phyloP scores from a whole-genome alignment of 139 green algal species.

The Desmodesmus armatus region DNA sequence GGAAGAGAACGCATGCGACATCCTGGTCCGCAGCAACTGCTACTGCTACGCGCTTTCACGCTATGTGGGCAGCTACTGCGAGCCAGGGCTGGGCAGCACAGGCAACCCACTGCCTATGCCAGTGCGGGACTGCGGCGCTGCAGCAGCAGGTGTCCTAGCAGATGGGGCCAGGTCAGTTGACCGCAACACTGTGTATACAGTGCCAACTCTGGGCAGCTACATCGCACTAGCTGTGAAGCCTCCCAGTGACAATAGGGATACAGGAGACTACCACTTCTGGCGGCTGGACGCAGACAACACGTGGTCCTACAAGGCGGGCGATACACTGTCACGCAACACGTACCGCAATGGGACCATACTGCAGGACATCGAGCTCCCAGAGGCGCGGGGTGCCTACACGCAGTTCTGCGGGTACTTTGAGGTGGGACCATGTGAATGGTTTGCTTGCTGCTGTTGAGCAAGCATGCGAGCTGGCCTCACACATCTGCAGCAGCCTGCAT shows the following conservation, averaged over 20 bases:
- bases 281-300: neutral
- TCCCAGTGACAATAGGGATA: neutral
- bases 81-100: conserved; percentile 41
- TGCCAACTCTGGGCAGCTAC: neutral
- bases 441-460: too few species aligned
- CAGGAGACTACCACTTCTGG: conserved; percentile 51
- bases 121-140: conserved; percentile 19
- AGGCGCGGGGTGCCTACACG: conserved; percentile 16
- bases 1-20: conserved; percentile 48
- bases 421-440: conserved; percentile 28
- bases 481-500: too few species aligned
- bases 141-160: conserved; percentile 26
- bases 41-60: conserved; percentile 42
- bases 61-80: conserved; percentile 43
- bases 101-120: conserved; percentile 20
- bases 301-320: conserved; percentile 47
- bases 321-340: conserved; percentile 38
- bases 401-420: conserved; percentile 43
- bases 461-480: too few species aligned
- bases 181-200: conserved; percentile 28
- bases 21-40: conserved; percentile 44
- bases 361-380: conserved; percentile 12
- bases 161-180: conserved; percentile 34
- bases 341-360: conserved; percentile 28
- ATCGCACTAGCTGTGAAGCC: conserved; percentile 48